phyloP scores from a whole-genome alignment of 768 basidiomycete species.

The Suillus plorans region DNA sequence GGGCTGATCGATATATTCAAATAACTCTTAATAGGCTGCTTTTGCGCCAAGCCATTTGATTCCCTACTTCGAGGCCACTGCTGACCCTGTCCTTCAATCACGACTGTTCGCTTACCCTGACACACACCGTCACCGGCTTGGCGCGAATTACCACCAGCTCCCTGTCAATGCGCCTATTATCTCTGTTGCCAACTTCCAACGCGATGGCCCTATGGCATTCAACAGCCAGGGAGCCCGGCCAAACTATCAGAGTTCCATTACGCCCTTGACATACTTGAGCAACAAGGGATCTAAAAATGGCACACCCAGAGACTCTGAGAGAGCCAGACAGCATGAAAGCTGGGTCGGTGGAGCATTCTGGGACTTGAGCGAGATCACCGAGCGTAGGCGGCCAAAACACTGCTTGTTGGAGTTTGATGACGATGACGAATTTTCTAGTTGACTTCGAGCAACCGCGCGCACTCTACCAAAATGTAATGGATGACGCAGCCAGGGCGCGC shows the following conservation, averaged over 20 bases:
- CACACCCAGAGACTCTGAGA: constrained; percentile 36
- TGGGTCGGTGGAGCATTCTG: constrained; percentile 71
- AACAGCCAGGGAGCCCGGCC: constrained; percentile 82
- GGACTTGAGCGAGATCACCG: constrained; percentile 73
- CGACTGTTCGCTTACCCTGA: constrained; percentile 95
- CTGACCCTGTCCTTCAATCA: constrained; percentile 91
- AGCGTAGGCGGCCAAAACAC: constrained; percentile 53
- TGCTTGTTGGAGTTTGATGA: not conserved
- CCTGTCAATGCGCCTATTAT: constrained; percentile 81
- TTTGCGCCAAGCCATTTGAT: constrained; percentile 88
- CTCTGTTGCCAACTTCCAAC: constrained; percentile 89
- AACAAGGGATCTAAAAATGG: constrained; percentile 47
- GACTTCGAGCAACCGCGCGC: constrained; percentile 85
- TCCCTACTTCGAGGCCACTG: constrained; percentile 86
- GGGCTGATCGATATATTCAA: constrained; percentile 7
- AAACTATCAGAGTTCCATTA: constrained; percentile 82
- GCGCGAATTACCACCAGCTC: constrained; percentile 78
- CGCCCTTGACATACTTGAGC: constrained; percentile 64
- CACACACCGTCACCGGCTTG: constrained; percentile 84
- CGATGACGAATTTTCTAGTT: constrained; percentile 38
- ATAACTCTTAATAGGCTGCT: constrained; percentile 48
- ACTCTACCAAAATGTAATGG: constrained; percentile 68
- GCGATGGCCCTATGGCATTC: constrained; percentile 70
- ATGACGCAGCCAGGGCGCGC: constrained; percentile 55
- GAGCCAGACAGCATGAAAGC: constrained; percentile 60